Base-by-base conservation (phyloP, 139 green algal genomes). In the Chlorella sp. region DNA sequence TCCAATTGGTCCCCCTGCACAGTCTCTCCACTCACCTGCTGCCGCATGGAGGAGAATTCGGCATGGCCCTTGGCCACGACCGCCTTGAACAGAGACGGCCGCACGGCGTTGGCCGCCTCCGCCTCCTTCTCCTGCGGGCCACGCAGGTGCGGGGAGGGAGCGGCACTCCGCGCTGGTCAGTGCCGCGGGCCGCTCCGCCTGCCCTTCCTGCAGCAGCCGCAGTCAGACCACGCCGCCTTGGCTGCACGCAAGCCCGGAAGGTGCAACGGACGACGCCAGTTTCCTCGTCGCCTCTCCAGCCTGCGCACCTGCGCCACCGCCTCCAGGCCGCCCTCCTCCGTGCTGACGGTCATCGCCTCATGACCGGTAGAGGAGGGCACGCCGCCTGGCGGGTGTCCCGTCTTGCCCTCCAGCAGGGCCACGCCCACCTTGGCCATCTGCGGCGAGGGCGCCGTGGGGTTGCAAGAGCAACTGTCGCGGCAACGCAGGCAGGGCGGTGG, bases 1-100 rank as follows among this genome's bases (percentile, higher is more conserved):
- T n/a, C n/a, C n/a, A n/a, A n/a, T n/a, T n/a, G n/a, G n/a, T n/a
- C n/a, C n/a, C n/a, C n/a, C n/a, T n/a, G n/a, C n/a, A n/a, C n/a
- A n/a, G n/a, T 3, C 58, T 41, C 17, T 15, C 17, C 11, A 4
- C 41, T 17, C 41, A 83, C 77, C 85, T 96, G 91, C 80, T 97
- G 93, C 12, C 87, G 61, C 12, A 29, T 77, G 7, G 87, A 91
- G 45, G 83, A 87, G 76, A 99, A 99, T 84, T 98, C 95, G 3
- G 87, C 29, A 77, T 99, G 96, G 31, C 92, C 90, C 35, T 67
- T 77, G 17, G 94, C 96, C 29, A 95, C 87, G 21, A 98, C 66
- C 0, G 68, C 63, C 83, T 98, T 98, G 84, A 99, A 97, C 5
- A 79, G 73, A 42, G 79, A 68, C 9, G 96, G 96, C 21, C 79